Evolutionary conservation across 139 green algal genomes (phyloP).

Genomic region (Closterium sp.): DNA sequence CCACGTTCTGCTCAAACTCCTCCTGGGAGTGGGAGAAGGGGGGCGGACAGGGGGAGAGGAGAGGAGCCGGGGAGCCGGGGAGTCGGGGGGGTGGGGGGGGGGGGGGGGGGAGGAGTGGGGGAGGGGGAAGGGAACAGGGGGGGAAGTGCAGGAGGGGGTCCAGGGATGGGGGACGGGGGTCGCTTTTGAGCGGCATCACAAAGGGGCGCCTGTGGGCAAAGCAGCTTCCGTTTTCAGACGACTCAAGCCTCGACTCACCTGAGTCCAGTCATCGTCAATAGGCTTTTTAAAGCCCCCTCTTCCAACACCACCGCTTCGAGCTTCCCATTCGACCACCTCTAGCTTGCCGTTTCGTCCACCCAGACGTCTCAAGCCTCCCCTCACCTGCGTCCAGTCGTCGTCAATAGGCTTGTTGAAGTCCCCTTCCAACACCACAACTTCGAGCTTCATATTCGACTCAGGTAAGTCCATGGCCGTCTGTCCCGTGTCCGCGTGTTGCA

Average conservation of each 20-base stretch:
- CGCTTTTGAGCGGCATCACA: too few relatives aligned
- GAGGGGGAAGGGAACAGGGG: not conserved
- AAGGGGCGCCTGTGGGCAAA: not conserved
- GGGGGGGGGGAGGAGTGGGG: not conserved
- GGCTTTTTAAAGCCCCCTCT: conserved; percentile 24
- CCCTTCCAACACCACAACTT: conserved; percentile 44
- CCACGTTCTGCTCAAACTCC: conserved; percentile 38
- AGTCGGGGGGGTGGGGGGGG: not conserved
- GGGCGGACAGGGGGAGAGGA: not conserved
- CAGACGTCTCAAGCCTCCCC: too few relatives aligned
- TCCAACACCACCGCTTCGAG: conserved; percentile 40
- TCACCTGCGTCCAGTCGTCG: conserved; percentile 32
- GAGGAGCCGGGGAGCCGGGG: not conserved
- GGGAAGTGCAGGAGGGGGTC: too few relatives aligned
- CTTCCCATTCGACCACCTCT: not conserved
- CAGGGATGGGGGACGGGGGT: too few relatives aligned
- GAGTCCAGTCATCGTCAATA: conserved; percentile 20
- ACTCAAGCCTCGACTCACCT: not conserved
- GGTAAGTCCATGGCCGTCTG: not conserved
- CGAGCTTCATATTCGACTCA: conserved; percentile 1
- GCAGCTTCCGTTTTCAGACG: too few relatives aligned
- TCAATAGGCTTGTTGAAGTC: conserved; percentile 39
- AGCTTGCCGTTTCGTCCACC: too few relatives aligned
- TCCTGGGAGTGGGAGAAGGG: not conserved
- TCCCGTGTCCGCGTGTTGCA: conserved; percentile 24